Evolutionary conservation across 2,329 filamentous ascomycete genomes (phyloP), one percentile per base, ranked within the genome.

Genomic region (Cordyceps militaris): DNA sequence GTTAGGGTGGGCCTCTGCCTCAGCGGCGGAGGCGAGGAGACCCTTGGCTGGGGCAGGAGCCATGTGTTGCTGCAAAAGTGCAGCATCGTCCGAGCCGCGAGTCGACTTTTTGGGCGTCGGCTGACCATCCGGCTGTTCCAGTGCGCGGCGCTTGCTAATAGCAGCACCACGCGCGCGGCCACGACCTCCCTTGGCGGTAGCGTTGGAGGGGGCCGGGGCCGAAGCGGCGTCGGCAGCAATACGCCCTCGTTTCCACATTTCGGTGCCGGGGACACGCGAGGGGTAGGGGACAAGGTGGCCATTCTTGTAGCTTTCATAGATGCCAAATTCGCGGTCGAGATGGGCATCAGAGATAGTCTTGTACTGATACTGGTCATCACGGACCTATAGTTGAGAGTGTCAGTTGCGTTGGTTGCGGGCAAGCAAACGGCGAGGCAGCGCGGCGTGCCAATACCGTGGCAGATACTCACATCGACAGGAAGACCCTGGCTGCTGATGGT

Each of bases 141-240:
- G 76, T 6, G 79, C 75, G 64, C 76, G 80, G 24, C 80, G 76
- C 70, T 83, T 84, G 60, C 65, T 68, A 55, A 65, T 66, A 34
- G 66, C 70, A n/a, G 42, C 14, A 36, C 16, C 44, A 49, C 65
- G 71, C 47, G 63, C 72, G 64, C 62, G 67, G 53, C 67, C 72
- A 67, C 65, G 68, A 64, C 59, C n/a, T n/a, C n/a, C 66, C 60
- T 62, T 71, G 61, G 61, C 65, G 36, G 66, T 62, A 28, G 66
- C 56, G n/a, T 63, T 56, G 30, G 62, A 60, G 40, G 64, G 63
- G 14, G 66, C 63, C 36, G 66, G 65, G 24, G 66, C 70, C 56
- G 69, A 72, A 56, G 72, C 67, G 58, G 72, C 69, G 46, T 74
- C 74, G 30, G 70, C 68, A 53, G 70, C 68, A 53, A 71, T 66